These are phyloP conservation scores for Albifimbria verrucaria DNA, from an alignment of 2,329 filamentous ascomycete genomes.

Conservation along the genomic window DNA sequence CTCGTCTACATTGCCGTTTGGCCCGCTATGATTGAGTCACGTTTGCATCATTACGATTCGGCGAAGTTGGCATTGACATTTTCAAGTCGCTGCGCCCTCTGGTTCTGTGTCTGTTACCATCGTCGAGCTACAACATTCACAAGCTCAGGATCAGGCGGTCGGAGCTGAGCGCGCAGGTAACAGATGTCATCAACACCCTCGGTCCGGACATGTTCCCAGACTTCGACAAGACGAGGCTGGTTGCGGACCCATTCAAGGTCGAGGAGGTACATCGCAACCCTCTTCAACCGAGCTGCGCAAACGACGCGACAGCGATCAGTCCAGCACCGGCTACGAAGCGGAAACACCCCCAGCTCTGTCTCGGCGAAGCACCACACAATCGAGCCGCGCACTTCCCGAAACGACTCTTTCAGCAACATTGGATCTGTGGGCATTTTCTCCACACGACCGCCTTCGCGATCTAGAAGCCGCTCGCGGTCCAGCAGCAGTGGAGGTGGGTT, in stretches of 20 bases:
- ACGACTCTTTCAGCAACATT: constrained; percentile 92
- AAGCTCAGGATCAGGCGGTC: constrained; percentile 71
- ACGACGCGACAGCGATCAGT: constrained; percentile 48
- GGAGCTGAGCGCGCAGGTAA: constrained; percentile 76
- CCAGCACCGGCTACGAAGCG: constrained; percentile 33
- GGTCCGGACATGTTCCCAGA: constrained; percentile 97
- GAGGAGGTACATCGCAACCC: constrained; percentile 24
- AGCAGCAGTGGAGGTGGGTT: constrained; percentile 64
- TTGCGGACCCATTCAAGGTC: constrained; percentile 50
- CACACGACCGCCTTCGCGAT: constrained; percentile 79
- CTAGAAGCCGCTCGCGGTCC: constrained; percentile 65
- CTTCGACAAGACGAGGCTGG: constrained; percentile 74
- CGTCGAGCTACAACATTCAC: constrained; percentile 78
- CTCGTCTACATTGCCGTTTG: constrained; percentile 70
- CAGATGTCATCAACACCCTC: constrained; percentile 88
- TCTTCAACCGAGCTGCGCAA: constrained; percentile 19
- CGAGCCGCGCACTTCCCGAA: constrained; percentile 65
- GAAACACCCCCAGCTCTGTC: constrained; percentile 38
- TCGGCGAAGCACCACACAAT: constrained; percentile 50
- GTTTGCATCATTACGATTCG: constrained; percentile 89
- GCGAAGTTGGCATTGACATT: constrained; percentile 98
- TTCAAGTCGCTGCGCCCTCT: constrained; percentile 90
- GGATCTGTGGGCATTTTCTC: constrained; percentile 87
- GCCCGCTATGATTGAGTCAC: constrained; percentile 84
- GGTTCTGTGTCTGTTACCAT: constrained; percentile 78